Evolutionary conservation across 345 rosid species (phyloP), one percentile per base, ranked within the genome.

Genomic region (Gossypium raimondii): DNA sequence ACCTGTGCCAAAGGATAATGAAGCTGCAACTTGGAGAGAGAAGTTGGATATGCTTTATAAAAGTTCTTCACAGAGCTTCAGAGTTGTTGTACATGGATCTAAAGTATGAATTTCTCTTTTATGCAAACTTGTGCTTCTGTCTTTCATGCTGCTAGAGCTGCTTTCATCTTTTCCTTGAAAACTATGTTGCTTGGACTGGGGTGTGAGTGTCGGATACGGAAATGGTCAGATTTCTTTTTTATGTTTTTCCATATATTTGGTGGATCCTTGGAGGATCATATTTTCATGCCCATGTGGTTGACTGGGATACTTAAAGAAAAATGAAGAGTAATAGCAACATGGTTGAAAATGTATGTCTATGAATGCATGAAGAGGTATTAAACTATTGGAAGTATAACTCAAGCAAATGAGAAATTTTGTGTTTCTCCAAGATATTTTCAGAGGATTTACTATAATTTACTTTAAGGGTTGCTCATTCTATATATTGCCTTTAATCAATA

Each of bases 61-160:
- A 86, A 95, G 99, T 84, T 95, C 99, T 48, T 95, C 97, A 16
- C 98, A 93, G 82, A 93, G 97, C 84, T 95, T 95, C 81, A 89
- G 99, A 86, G 99, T 95, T 83, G 99, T 93, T 57, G 94, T 95
- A 45, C 99, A 93, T 84, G 99, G 99, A 81, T 93, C 98, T 73
- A 95, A 95, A 89, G 99, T 93, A 91, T 78, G 59, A 55, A 57
- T 74, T 67, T 76, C 29, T 68, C 24, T 67, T 56, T 68, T 65
- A 50, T 75, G 65, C 29, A 17, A 29, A 50, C 65, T 48, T 66
- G 16, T 75, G 50, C 47, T 63, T 58, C 14, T 70, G 58, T 56
- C 51, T 58, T 41, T 11, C 12, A 25, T 57, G 18, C 22, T 24
- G 44, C 69, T 59, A 27, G 25, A n/a, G 24, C 17, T 57, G 64